Evolutionary conservation across 2,329 filamentous ascomycete genomes (phyloP), one percentile per base, ranked within the genome.

Genomic region (Geosmithia morbida): DNA sequence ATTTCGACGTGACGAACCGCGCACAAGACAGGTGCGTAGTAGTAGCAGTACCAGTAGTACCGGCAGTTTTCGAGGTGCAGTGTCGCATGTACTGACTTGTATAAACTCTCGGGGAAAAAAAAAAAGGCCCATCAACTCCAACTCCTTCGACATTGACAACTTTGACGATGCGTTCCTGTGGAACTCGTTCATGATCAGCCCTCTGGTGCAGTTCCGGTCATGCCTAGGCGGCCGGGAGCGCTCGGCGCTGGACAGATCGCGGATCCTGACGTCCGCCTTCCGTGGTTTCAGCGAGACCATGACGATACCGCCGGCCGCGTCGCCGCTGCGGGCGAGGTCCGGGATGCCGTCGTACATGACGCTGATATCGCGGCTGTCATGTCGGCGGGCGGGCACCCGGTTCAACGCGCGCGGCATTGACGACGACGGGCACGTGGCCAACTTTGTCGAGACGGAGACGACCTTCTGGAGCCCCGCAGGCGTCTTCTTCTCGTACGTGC

Each of bases 331-430:
- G 51, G 70, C 72, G 39, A 68, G 72, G 8, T 81, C 81, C 6
- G 87, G 87, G 2, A 72, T 87, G 53, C 87, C 90, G 1, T 89
- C 88, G 1, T 83, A 79, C 47, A 70, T 98, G 56, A 96, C 89
- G 1, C 72, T 97, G 19, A 92, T 97, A 51, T 97, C 92, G 2
- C 79, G 92, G 30, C 71, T 97, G 39, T 97, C 92, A 2, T 97
- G 89, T 59, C 77, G 81, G 55, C 79, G 90, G 66, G 92, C 92
- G 17, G 92, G 92, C 19, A 98, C 92, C 16, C 78, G 92, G 41
- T 98, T 97, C 71, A 97, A 97, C 62, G 84, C 90, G n/a, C 77
- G 92, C 54, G 92, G 92, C 40, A 95, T 98, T 53, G 92, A 98
- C 59, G 92, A 98, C 60, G 88, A 97, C 58, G 92, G 92, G 14